Base-by-base conservation (phyloP, 1,139 yeast species). In the Meyerozyma sp. region DNA sequence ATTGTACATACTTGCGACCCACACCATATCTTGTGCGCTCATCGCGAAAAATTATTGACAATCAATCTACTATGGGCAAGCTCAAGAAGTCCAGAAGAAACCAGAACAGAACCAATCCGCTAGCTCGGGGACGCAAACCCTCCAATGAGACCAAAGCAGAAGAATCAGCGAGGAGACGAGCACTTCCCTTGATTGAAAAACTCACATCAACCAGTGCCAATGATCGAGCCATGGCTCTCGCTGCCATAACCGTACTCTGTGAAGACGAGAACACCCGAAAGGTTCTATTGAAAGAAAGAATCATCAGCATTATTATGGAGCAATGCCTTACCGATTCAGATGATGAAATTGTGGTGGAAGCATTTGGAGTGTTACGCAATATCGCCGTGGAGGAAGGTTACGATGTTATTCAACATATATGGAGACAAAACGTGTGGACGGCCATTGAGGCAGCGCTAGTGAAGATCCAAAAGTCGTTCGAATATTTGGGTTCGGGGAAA, bases 311-410 rank as follows among this genome's bases (percentile, higher is more conserved):
- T 4, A 63, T 90, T 0, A 58, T 90, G 68, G 82, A 83, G 30
- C 79, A 81, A 45, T 72, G 84, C 38, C 62, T 90, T 36, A 77
- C 76, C 41, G 96, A 89, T 56, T 60, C 75, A 21, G 81, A 82
- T 53, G 82, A 81, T 44, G 95, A 89, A 53, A 79, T 88, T 42
- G 82, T 84, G 13, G 85, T 86, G 20, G 95, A 86, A 54, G 75
- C 91, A 0, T 84, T 79, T 57, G 97, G 96, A 1, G 68, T 91
- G 41, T 66, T 93, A 51, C 76, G 96, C 58, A 89, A 87, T 58
- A 58, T 91, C 43, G 83, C 84, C 4, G 72, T 88, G 42, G 95
- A 89, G 58, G 95, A 89, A 64, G 98, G 96, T n/a, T 82, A 88
- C 54, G 95, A 88, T 49, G 77, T 88, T 26, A 80, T 90, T 32